Base-by-base conservation (phyloP, 2,329 filamentous ascomycete species). In the Ophiocordyceps australis region DNA sequence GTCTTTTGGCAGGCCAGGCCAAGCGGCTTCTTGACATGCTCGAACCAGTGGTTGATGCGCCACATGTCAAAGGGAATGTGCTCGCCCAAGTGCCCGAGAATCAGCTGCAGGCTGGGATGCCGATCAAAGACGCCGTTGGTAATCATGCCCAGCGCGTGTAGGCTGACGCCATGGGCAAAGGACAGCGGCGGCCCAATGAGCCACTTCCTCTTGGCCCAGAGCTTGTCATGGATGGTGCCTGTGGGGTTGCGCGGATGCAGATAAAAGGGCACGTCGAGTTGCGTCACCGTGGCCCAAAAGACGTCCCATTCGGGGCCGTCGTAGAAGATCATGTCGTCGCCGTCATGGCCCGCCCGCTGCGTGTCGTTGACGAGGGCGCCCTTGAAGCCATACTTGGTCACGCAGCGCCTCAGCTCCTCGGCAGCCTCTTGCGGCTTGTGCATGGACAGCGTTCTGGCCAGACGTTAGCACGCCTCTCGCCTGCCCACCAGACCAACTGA, bases 221-320 rank as follows among this genome's bases (percentile, higher is more conserved):
- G 55, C 38, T 65, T 65, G 5, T 72, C 62, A 35, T 63, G 52
- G 28, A 69, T 55, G 12, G 52, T 54, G 6, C 65, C 66, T 0
- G 62, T 64, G 2, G 70, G 65, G 34, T 62, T 59, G 24, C 62
- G 52, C 0, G 69, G 71, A 41, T 76, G 71, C 1, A 76, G 52
- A 37, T 75, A 76, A 25, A 76, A 55, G 0, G 70, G 69, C 0
- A 74, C 68, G 29, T 74, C 64, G 1, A 76, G 58, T 22, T 72
- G 62, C 2, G 54, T 55, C 7, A 61, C 55, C 1, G 58, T 60
- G 9, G 53, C 39, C 70, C 70, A 75, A 54, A 76, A 74, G 14
- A 59, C 42, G 34, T 71, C 65, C 55, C 62, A 77, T 31, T 64
- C 57, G 0, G 60, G 54, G 7, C 57, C 50, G 38, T 76, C 72